Evolutionary conservation across 2,329 filamentous ascomycete genomes (phyloP).

Genomic region (Phaeophleospora eucalypticola): DNA sequence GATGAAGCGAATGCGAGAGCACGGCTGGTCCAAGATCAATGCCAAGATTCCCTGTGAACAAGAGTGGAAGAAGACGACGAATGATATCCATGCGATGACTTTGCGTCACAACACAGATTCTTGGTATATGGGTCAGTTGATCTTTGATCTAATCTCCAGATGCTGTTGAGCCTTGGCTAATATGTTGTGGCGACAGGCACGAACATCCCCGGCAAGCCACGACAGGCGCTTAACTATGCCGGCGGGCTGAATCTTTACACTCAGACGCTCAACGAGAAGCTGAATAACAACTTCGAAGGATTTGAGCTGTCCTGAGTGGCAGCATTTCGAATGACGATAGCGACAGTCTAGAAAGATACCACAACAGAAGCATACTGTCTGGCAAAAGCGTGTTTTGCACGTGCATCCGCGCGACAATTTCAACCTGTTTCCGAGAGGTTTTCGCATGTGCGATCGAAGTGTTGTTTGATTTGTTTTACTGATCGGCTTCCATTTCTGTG

Average conservation of each 20-base stretch:
- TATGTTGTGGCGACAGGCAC: conserved; percentile 27
- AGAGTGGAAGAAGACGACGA: conserved; percentile 34
- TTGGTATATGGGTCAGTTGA: conserved; percentile 36
- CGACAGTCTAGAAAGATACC: no score
- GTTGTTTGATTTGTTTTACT: no score
- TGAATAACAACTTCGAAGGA: conserved; percentile 32
- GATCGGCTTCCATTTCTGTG: neutral
- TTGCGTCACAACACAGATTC: conserved; percentile 39
- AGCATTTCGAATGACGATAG: no score
- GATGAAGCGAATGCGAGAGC: conserved; percentile 17
- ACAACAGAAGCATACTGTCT: no score
- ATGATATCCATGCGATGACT: conserved; percentile 38
- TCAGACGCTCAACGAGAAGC: conserved; percentile 35
- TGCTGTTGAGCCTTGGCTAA: neutral
- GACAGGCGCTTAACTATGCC: conserved; percentile 31
- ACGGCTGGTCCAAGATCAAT: conserved; percentile 22
- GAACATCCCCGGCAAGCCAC: conserved; percentile 43
- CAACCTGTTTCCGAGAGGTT: no score
- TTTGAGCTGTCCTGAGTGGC: conserved; percentile 18
- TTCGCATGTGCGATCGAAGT: no score
- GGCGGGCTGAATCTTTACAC: conserved; percentile 37
- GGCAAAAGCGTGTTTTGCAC: no score
- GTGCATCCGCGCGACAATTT: no score
- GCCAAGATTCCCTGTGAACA: conserved; percentile 26
- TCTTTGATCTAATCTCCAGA: neutral